Evolutionary conservation across 371 early-diverging fungal species (phyloP).

Genomic region (Mucor saturninus): DNA sequence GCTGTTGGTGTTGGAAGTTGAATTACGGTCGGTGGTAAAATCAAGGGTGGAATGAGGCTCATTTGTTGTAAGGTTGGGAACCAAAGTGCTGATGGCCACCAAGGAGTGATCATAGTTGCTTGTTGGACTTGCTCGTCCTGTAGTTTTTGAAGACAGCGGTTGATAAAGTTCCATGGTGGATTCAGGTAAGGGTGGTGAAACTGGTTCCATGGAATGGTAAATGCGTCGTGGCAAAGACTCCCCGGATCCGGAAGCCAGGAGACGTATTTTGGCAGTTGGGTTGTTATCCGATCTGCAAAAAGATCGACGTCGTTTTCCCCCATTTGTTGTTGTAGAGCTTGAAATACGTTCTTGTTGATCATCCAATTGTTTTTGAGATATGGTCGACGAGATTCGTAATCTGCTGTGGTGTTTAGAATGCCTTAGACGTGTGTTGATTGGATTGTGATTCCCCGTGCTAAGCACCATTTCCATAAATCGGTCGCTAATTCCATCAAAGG

Average conservation of each 20-base stretch:
- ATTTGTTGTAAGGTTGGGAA: conserved; percentile 20
- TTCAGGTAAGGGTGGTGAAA: neutral
- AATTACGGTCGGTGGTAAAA: neutral
- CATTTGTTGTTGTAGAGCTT: neutral
- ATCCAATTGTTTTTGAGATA: conserved; percentile 26
- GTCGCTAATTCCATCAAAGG: conserved; percentile 26
- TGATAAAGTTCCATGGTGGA: conserved; percentile 16
- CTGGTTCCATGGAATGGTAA: conserved; percentile 15
- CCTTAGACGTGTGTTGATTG: conserved; percentile 34
- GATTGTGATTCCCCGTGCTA: conserved; percentile 12
- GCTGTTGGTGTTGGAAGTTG: conserved; percentile 10
- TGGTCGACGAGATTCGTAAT: conserved; percentile 17
- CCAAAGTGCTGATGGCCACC: conserved; percentile 22
- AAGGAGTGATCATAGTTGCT: conserved; percentile 9
- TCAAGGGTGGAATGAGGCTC: conserved; percentile 2
- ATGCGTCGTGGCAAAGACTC: conserved; percentile 1
- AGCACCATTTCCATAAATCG: conserved; percentile 26
- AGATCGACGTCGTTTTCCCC: conserved; percentile 23
- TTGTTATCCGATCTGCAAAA: conserved; percentile 7
- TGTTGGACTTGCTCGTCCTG: neutral
- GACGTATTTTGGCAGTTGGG: conserved; percentile 23
- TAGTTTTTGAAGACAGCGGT: neutral
- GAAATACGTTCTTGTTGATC: conserved; percentile 11
- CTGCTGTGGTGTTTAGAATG: conserved; percentile 15
- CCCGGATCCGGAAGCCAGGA: conserved; percentile 22